Evolutionary conservation across 2,329 filamentous ascomycete species (phyloP).

Genomic region (Cryphonectria parasitica): DNA sequence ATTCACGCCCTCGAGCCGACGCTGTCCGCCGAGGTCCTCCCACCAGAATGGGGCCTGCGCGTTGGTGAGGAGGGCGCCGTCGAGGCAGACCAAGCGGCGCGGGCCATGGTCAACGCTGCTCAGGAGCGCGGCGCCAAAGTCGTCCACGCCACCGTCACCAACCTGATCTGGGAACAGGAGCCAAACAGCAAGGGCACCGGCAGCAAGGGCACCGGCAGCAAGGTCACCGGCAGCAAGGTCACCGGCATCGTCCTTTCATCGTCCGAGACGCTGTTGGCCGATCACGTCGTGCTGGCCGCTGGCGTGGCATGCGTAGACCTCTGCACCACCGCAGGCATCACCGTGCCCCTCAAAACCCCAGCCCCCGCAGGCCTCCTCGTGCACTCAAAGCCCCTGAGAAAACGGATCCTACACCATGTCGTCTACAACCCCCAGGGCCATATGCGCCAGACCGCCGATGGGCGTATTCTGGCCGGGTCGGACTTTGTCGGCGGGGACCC

Average conservation of each 20-base stretch:
- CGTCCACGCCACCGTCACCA: conserved; percentile 28
- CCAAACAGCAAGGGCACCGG: background rate
- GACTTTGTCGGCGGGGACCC: conserved; percentile 32
- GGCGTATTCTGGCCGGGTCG: conserved; percentile 34
- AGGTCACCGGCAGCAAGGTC: conserved; percentile 10
- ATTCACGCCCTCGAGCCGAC: conserved; percentile 33
- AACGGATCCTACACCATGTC: conserved; percentile 32
- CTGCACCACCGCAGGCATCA: conserved; percentile 33
- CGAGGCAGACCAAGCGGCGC: conserved; percentile 36
- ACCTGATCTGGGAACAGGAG: conserved; percentile 27
- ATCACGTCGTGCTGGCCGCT: conserved; percentile 39
- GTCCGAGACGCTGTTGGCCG: conserved; percentile 30
- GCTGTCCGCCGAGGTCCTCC: conserved; percentile 26
- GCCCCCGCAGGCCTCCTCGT: conserved; percentile 36
- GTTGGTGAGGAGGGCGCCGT: conserved; percentile 51
- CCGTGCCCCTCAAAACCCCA: conserved; percentile 33
- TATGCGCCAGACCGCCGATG: conserved; percentile 38
- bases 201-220: no score
- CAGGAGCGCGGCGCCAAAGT: conserved; percentile 28
- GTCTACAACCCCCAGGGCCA: conserved; percentile 35
- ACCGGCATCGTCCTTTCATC: conserved; percentile 30
- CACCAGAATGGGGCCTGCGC: conserved; percentile 46
- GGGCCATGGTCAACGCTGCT: conserved; percentile 32
- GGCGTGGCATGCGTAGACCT: conserved; percentile 36
- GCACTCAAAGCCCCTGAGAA: conserved; percentile 35